Conservation (phyloP, 345 rosid genomes). For the Raphanus raphanistrum region DNA sequence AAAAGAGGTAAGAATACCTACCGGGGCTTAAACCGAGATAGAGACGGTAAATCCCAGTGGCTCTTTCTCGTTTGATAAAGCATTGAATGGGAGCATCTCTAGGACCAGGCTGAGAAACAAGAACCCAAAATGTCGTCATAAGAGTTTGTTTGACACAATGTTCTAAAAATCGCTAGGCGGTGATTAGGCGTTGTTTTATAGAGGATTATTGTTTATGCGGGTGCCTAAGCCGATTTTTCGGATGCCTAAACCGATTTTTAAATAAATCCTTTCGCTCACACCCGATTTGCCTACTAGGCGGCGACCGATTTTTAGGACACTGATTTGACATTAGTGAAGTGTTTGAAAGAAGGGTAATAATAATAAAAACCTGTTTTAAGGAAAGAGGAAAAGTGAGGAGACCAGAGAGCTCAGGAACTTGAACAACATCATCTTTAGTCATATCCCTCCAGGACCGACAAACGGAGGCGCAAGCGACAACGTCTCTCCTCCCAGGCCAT, state of each 20-base stretch:
- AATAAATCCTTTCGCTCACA: too few species aligned
- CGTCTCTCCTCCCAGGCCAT: constrained; percentile 85
- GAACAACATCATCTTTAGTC: constrained; percentile 55
- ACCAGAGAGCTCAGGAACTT: constrained; percentile 68
- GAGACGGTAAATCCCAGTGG: constrained; percentile 61
- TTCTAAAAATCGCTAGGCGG: too few species aligned
- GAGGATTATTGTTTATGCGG: too few species aligned
- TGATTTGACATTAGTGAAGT: neutral
- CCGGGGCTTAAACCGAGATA: constrained; percentile 89
- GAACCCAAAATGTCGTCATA: neutral
- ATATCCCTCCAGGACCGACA: constrained; percentile 84
- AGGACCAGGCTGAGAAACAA: constrained; percentile 71
- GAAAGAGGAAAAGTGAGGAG: constrained; percentile 82
- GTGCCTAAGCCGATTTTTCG: too few species aligned
- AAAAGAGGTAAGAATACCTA: constrained; percentile 42
- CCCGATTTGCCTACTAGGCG: too few species aligned
- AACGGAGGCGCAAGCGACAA: constrained; percentile 82
- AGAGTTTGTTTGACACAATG: too few species aligned
- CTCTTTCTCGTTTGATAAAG: constrained; percentile 78
- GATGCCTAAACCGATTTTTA: too few species aligned
- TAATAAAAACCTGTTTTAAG: constrained; percentile 64
- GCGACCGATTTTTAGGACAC: too few species aligned
- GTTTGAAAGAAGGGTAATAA: too few species aligned
- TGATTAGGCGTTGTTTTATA: too few species aligned
- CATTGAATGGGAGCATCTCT: constrained; percentile 85